Evolutionary conservation across 352 stramenopile species (phyloP).

Genomic region (Blastocystis sp.): DNA sequence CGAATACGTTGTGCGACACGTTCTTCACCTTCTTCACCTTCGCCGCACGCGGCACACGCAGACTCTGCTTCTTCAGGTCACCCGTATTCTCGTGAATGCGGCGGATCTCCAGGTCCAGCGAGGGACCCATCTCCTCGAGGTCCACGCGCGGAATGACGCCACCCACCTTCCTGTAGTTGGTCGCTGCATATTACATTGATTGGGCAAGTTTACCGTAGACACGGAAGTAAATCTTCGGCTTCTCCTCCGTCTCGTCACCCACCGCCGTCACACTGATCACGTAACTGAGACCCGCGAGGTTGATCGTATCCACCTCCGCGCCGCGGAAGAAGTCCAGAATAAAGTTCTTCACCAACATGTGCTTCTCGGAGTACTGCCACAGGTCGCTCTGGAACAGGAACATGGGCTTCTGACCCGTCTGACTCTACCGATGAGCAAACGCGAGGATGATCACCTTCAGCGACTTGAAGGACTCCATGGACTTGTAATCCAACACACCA

Average conservation of each 20-base stretch:
- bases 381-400: conserved; percentile 60
- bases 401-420: conserved; percentile 41
- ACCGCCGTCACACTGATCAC: conserved; percentile 87
- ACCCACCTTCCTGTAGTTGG: conserved; percentile 56
- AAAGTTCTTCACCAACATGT: conserved; percentile 59
- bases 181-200: conserved; percentile 77
- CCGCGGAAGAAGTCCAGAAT: conserved; percentile 90
- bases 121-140: conserved; percentile 77
- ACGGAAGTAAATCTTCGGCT: conserved; percentile 31
- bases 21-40: conserved; percentile 91
- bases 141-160: conserved; percentile 65
- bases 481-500: conserved; percentile 83
- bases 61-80: conserved; percentile 84
- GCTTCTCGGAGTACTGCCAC: conserved; percentile 59
- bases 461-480: conserved; percentile 77
- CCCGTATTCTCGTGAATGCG: conserved; percentile 82
- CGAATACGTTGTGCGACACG: conserved; percentile 89
- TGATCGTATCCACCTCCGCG: conserved; percentile 83
- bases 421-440: conserved; percentile 66
- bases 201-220: conserved; percentile 78
- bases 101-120: conserved; percentile 74
- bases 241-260: conserved; percentile 67
- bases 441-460: conserved; percentile 80
- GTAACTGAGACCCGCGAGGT: conserved; percentile 88
- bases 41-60: conserved; percentile 70